Conservation (phyloP, 164 flowering plant genomes). For the Houttuynia cordata region DNA sequence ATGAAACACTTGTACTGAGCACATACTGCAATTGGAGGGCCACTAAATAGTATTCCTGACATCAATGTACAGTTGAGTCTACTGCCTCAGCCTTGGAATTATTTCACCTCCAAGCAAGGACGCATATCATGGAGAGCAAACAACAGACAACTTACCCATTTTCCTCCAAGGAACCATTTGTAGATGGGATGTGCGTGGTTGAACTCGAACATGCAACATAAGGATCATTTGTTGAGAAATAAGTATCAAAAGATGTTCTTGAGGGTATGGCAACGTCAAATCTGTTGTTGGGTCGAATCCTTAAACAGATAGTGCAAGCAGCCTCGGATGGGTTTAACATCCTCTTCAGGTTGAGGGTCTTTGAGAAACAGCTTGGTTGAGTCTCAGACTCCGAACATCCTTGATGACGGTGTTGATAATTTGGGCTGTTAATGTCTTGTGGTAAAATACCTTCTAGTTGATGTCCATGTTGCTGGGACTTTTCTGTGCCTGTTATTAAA, state of each 20-base stretch:
- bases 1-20: too few species aligned
- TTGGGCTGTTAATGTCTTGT: slow-evolving; percentile 6
- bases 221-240: slow-evolving; percentile 25
- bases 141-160: slow-evolving; percentile 24
- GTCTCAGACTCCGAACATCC: slow-evolving; percentile 23
- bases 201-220: slow-evolving; percentile 23
- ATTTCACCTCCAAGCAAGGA: background rate
- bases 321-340: slow-evolving; percentile 19
- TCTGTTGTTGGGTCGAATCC: slow-evolving; percentile 20
- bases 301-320: slow-evolving; percentile 19
- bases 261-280: slow-evolving; percentile 23
- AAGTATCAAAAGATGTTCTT: slow-evolving; percentile 22
- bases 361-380: slow-evolving; percentile 40
- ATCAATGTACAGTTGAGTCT: too few species aligned
- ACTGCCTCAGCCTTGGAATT: background rate
- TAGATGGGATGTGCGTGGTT: slow-evolving; percentile 6
- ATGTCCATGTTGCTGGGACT: slow-evolving; percentile 13
- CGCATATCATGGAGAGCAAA: background rate
- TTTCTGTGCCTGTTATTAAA: slow-evolving; percentile 24
- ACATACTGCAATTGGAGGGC: too few species aligned
- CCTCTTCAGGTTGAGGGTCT: slow-evolving; percentile 18
- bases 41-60: too few species aligned
- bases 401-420: slow-evolving; percentile 4
- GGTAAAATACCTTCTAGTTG: slow-evolving; percentile 8
- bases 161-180: slow-evolving; percentile 14